Evolutionary conservation across 495 filamentous ascomycete species (phyloP).

Genomic region (Aspergillus ellipticus): DNA sequence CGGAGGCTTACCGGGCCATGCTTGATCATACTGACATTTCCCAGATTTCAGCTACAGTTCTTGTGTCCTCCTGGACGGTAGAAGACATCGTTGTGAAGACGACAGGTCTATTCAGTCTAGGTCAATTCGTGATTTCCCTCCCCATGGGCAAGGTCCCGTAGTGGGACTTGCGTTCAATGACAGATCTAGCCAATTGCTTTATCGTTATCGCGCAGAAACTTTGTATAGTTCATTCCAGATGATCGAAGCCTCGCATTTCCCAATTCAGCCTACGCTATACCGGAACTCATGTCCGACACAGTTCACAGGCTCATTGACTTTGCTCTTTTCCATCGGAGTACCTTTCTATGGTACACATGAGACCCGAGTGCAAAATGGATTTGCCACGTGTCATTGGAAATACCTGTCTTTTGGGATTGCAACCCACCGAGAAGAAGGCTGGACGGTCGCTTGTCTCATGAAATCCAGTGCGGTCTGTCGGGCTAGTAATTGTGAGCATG

Average conservation of each 20-base stretch:
- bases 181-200: constrained; percentile 33
- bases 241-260: constrained; percentile 11
- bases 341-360: constrained; percentile 42
- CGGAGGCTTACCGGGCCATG: background rate
- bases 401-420: constrained; percentile 42
- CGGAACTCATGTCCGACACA: constrained; percentile 28
- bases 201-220: constrained; percentile 26
- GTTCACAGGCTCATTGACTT: constrained; percentile 23
- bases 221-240: constrained; percentile 30
- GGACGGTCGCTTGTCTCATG: constrained; percentile 41
- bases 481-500: constrained; percentile 31
- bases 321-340: constrained; percentile 39
- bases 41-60: constrained; percentile 18
- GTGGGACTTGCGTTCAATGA: constrained; percentile 37
- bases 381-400: constrained; percentile 32
- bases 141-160: constrained; percentile 21
- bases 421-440: constrained; percentile 35
- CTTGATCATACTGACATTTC: constrained; percentile 2
- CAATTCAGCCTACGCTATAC: constrained; percentile 16
- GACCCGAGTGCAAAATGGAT: constrained; percentile 4
- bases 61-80: constrained; percentile 9
- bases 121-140: background rate
- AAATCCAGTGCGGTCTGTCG: constrained; percentile 26
- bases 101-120: constrained; percentile 2
- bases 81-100: background rate